These are phyloP conservation scores for Capronia americana DNA, from an alignment of 2,329 filamentous ascomycete genomes.

Conservation along the genomic window DNA sequence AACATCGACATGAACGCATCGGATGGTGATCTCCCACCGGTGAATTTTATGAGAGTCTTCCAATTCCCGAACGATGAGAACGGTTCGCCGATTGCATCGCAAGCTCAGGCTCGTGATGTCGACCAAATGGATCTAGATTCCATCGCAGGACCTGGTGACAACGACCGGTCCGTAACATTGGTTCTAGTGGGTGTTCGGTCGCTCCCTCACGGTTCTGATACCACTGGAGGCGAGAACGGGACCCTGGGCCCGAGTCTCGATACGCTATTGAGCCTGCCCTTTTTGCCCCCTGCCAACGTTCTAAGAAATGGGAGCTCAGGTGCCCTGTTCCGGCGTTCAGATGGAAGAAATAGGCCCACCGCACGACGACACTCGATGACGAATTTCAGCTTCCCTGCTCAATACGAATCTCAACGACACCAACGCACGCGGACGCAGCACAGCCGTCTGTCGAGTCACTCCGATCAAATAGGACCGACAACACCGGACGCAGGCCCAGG, in stretches of 20 bases:
- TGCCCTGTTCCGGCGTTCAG: slow-evolving; percentile 59
- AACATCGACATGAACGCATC: slow-evolving; percentile 47
- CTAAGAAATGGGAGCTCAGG: slow-evolving; percentile 55
- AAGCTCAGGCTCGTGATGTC: slow-evolving; percentile 40
- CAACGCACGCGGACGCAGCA: slow-evolving; percentile 47
- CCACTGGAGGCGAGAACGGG: slow-evolving; percentile 47
- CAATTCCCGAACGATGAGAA: slow-evolving; percentile 64
- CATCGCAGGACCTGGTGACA: slow-evolving; percentile 50
- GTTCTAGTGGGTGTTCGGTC: slow-evolving; percentile 74
- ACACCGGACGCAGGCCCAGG: slow-evolving; percentile 22
- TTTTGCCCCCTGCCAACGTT: slow-evolving; percentile 52
- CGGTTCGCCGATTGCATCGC: slow-evolving; percentile 40
- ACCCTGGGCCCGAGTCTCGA: slow-evolving; percentile 50
- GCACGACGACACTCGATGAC: slow-evolving; percentile 62
- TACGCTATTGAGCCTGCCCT: slow-evolving; percentile 55
- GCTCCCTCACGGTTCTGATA: slow-evolving; percentile 61
- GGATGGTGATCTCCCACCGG: slow-evolving; percentile 58
- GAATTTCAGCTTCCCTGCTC: slow-evolving; percentile 56
- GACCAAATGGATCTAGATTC: slow-evolving; percentile 51
- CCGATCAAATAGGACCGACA: slow-evolving; percentile 18
- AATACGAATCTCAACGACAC: slow-evolving; percentile 61
- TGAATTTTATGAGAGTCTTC: slow-evolving; percentile 74
- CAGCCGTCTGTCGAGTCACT: slow-evolving; percentile 26
- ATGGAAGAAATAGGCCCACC: slow-evolving; percentile 61
- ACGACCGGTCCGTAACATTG: slow-evolving; percentile 69